A percentile compares a stretch with the other conserved stretches of the same genome.
These are phyloP conservation scores for Favolaschia claudopus DNA, from an alignment of 768 basidiomycete species.

Conservation along the genomic window DNA sequence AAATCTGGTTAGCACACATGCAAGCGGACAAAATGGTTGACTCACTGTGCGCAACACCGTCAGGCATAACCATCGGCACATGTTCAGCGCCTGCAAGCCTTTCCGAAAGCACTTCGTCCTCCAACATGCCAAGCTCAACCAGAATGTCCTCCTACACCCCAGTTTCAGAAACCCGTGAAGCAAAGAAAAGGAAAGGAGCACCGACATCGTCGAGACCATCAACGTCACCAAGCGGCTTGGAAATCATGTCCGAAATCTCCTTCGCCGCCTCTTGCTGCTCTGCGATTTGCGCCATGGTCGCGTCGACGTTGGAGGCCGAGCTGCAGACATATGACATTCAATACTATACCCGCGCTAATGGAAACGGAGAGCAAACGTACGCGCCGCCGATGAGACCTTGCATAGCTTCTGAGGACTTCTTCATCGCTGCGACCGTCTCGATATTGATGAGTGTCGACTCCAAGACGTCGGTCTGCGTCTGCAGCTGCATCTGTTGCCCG, in stretches of 20 bases:
- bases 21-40: too few species aligned
- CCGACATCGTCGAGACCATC: slow-evolving; percentile 74
- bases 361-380: slow-evolving; percentile 56
- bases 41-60: slow-evolving; percentile 45
- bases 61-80: slow-evolving; percentile 85
- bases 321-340: slow-evolving; percentile 44
- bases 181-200: background rate
- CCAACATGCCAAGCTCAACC: slow-evolving; percentile 83
- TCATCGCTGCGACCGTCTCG: slow-evolving; percentile 96
- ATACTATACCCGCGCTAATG: background rate
- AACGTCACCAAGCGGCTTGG: slow-evolving; percentile 66
- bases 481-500: slow-evolving; percentile 87
- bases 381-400: slow-evolving; percentile 87
- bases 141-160: slow-evolving; percentile 72
- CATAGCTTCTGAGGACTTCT: slow-evolving; percentile 89
- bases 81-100: slow-evolving; percentile 85
- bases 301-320: slow-evolving; percentile 86
- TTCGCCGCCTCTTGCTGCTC: slow-evolving; percentile 92
- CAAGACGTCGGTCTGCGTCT: slow-evolving; percentile 94
- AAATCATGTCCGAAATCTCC: slow-evolving; percentile 89
- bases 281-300: slow-evolving; percentile 82
- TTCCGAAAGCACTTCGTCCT: slow-evolving; percentile 87
- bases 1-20: too few species aligned
- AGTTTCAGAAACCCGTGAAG: slow-evolving; percentile 7
- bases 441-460: slow-evolving; percentile 98